phyloP scores from a whole-genome alignment of 805 yeast genomes.

The Candida dajiaensis region DNA sequence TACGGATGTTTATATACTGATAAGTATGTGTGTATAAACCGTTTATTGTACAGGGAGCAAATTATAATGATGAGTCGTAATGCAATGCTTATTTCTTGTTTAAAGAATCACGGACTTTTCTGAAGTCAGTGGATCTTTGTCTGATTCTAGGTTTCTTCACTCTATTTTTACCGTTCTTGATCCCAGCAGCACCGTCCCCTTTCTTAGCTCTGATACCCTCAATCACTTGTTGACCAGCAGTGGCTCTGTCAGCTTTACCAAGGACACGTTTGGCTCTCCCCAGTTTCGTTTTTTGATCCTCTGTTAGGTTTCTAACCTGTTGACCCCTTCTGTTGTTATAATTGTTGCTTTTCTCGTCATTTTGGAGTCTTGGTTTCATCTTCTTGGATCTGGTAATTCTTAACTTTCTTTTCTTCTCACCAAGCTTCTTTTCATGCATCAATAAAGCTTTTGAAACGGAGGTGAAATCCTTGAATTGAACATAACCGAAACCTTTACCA shows the following conservation, averaged over 20 bases:
- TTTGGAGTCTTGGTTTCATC: slow-evolving; percentile 17
- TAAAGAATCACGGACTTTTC: slow-evolving; percentile 20
- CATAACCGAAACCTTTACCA: slow-evolving; percentile 97
- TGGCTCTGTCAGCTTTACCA: slow-evolving; percentile 74
- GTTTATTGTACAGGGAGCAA: not conserved
- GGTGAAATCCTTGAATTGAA: slow-evolving; percentile 73
- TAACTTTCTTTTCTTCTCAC: slow-evolving; percentile 48
- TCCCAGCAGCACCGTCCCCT: slow-evolving; percentile 55
- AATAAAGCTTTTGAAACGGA: slow-evolving; percentile 78
- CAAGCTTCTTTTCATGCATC: slow-evolving; percentile 61
- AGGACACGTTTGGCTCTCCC: slow-evolving; percentile 76
- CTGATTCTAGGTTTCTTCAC: slow-evolving; percentile 43
- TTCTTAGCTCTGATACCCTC: slow-evolving; percentile 80
- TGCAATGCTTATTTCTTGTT: slow-evolving; percentile 1
- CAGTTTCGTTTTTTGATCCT: slow-evolving; percentile 64
- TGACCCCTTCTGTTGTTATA: slow-evolving; percentile 13
- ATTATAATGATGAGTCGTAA: not conserved
- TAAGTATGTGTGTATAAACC: not conserved
- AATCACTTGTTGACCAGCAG: slow-evolving; percentile 49
- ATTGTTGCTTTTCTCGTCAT: slow-evolving; percentile 3
- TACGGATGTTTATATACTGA: too few species aligned
- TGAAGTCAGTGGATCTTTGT: slow-evolving; percentile 38
- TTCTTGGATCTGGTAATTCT: slow-evolving; percentile 69
- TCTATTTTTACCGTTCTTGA: slow-evolving; percentile 49
- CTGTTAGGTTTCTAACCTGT: slow-evolving; percentile 38